Percentiles rank a stretch among this genome's conserved stretches.
These are phyloP conservation scores for Rhodomyrtus psidioides DNA, from an alignment of 441 rosid genomes.

Conservation along the genomic window DNA sequence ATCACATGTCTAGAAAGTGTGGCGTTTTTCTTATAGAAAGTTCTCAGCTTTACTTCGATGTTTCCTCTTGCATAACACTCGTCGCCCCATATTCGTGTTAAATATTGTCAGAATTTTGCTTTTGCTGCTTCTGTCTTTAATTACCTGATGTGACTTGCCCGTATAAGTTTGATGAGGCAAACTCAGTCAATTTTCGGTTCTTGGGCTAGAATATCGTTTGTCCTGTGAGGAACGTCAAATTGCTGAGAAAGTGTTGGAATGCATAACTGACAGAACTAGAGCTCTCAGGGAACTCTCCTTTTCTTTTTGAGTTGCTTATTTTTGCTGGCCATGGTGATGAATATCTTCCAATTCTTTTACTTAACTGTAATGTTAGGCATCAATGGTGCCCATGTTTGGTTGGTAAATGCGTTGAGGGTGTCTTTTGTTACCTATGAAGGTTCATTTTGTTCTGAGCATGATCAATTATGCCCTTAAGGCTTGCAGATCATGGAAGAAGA, in stretches of 20 bases:
- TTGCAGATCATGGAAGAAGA: slow-evolving; percentile 74
- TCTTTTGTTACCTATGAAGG: background rate
- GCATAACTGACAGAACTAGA: background rate
- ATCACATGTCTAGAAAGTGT: background rate
- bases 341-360: background rate
- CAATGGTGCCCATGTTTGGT: background rate
- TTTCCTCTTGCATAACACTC: background rate
- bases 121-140: background rate
- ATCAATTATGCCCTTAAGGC: slow-evolving; percentile 27
- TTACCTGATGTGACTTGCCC: background rate
- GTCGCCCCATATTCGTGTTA: background rate
- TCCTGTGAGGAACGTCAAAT: background rate
- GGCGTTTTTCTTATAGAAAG: background rate
- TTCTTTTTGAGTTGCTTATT: background rate
- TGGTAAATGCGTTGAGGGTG: background rate
- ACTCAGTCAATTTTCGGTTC: background rate
- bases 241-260: background rate
- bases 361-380: background rate
- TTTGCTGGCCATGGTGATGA: background rate
- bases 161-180: background rate
- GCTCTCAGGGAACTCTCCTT: background rate
- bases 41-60: background rate
- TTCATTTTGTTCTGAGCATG: slow-evolving; percentile 41
- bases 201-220: background rate
- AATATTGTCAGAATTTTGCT: background rate